phyloP scores from a whole-genome alignment of 257 asterid species.

The Solanum sitiens region DNA sequence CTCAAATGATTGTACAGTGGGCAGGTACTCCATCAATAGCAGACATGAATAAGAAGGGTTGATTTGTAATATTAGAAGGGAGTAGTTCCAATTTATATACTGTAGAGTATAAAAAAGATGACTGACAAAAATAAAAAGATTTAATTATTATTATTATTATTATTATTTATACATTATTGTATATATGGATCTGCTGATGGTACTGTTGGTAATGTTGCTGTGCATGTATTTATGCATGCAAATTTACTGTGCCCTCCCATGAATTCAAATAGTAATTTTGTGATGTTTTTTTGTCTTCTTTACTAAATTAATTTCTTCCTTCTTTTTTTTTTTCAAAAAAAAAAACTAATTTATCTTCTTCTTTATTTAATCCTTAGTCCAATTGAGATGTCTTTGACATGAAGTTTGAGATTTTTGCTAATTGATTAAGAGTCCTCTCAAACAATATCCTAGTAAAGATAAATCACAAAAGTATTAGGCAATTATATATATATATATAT shows the following conservation, averaged over 20 bases:
- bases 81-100: not conserved
- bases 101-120: not conserved
- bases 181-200: not conserved
- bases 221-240: slow-evolving; percentile 9
- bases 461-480: not conserved
- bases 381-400: not conserved
- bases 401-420: not conserved
- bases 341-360: not conserved
- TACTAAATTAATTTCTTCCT: not conserved
- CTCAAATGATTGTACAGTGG: not conserved
- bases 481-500: no score
- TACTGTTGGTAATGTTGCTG: not conserved
- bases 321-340: not conserved
- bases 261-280: not conserved
- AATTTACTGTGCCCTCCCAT: not conserved
- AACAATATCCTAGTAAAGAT: not conserved
- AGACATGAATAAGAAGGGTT: not conserved
- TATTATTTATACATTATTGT: not conserved
- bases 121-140: not conserved
- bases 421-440: not conserved
- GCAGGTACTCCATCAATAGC: not conserved
- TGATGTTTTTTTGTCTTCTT: not conserved
- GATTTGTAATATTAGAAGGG: not conserved
- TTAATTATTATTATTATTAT: not conserved
- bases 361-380: not conserved